Conservation (phyloP, 768 basidiomycete species). For the Suillus weaverae region DNA sequence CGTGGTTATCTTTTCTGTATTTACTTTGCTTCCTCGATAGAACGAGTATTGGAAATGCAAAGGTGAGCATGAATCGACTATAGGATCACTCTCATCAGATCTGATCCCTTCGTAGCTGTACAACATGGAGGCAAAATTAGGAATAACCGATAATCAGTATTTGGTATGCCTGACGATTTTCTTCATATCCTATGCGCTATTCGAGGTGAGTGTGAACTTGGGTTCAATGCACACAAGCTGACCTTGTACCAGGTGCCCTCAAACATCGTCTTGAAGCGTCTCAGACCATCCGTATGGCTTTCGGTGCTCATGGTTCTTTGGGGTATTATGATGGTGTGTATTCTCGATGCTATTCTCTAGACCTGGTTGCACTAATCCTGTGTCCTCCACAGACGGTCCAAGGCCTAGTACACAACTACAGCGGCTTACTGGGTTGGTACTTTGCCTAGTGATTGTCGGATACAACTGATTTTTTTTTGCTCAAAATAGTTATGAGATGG, state of each 20-base stretch:
- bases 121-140: constrained; percentile 54
- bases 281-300: constrained; percentile 78
- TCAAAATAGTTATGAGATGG: constrained; percentile 59
- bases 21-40: constrained; percentile 70
- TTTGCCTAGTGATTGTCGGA: neutral
- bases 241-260: constrained; percentile 52
- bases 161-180: constrained; percentile 60
- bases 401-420: constrained; percentile 67
- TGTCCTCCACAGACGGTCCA: constrained; percentile 57
- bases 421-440: constrained; percentile 61
- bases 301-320: constrained; percentile 71
- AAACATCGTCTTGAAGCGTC: constrained; percentile 69
- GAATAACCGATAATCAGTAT: constrained; percentile 67
- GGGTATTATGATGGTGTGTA: constrained; percentile 71
- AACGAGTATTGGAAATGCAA: constrained; percentile 51
- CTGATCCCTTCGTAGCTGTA: constrained; percentile 49
- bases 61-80: constrained; percentile 10
- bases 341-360: neutral
- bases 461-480: constrained; percentile 1
- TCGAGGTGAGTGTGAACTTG: constrained; percentile 47
- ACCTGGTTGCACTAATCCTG: neutral
- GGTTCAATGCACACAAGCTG: neutral
- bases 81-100: neutral
- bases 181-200: constrained; percentile 66
- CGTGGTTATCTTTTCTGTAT: constrained; percentile 76